Conservation (phyloP, 805 yeast species). For the Cyberlindnera saturnus region DNA sequence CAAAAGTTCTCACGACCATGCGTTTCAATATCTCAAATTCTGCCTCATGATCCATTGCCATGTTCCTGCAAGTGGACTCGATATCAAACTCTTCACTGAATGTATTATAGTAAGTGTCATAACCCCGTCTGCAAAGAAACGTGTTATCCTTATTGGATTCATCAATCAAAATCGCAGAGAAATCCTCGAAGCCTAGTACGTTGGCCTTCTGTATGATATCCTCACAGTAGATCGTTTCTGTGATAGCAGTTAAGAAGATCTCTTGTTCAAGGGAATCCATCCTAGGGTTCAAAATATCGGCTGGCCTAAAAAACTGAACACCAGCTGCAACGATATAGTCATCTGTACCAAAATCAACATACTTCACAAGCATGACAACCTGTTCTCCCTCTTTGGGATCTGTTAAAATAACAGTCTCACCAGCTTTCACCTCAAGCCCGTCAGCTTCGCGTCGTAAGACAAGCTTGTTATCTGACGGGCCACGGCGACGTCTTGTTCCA, state of each 20-base stretch:
- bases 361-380: conserved; percentile 44
- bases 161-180: conserved; percentile 29
- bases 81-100: conserved; percentile 21
- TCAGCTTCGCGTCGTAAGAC: conserved; percentile 37
- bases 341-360: conserved; percentile 44
- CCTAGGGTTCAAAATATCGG: conserved; percentile 32
- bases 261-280: conserved; percentile 34
- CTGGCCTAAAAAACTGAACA: conserved; percentile 38
- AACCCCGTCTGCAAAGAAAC: conserved; percentile 27
- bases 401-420: conserved; percentile 44
- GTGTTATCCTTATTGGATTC: conserved; percentile 28
- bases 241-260: conserved; percentile 47
- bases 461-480: conserved; percentile 8
- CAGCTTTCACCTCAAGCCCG: conserved; percentile 42
- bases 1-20: conserved; percentile 7
- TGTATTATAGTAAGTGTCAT: conserved; percentile 27
- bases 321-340: conserved; percentile 43
- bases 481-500: conserved; percentile 6
- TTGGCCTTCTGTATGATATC: conserved; percentile 40
- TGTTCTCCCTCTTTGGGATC: conserved; percentile 28
- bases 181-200: conserved; percentile 35
- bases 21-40: conserved; percentile 24
- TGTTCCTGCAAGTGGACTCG: conserved; percentile 15
- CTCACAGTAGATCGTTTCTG: conserved; percentile 35
- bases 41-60: conserved; percentile 19